Evolutionary conservation across 441 rosid genomes (phyloP).

Genomic region (Omphalea diandra): DNA sequence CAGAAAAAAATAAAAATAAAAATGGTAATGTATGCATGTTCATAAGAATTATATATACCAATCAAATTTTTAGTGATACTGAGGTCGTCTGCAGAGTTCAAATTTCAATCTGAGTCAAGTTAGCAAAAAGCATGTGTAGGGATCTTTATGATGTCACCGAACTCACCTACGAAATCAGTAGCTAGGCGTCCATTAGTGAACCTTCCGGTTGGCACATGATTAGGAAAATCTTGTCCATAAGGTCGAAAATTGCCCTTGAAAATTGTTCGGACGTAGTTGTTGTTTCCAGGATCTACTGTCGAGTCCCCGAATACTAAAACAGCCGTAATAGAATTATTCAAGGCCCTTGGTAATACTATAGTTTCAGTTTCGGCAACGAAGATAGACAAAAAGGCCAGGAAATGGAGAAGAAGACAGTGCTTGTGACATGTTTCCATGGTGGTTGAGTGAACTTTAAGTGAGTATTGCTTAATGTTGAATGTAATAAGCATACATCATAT

Average conservation of each 20-base stretch:
- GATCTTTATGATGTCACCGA: no score
- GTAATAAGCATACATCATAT: no score
- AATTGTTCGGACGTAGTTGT: conserved; percentile 49
- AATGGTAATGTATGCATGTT: no score
- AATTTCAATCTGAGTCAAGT: no score
- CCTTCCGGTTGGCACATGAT: conserved; percentile 66
- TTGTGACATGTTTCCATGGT: conserved; percentile 16
- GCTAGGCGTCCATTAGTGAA: conserved; percentile 69
- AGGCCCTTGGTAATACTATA: conserved; percentile 19
- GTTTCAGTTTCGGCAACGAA: conserved; percentile 22
- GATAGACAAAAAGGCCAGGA: conserved; percentile 17
- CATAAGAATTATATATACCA: no score
- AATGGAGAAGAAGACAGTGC: conserved; percentile 19
- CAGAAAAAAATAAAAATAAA: no score
- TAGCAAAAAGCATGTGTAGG: no score
- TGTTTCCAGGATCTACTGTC: conserved; percentile 83
- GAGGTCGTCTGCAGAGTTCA: no score
- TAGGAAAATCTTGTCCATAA: conserved; percentile 62
- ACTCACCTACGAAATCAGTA: conserved; percentile 65
- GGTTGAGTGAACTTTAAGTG: not conserved
- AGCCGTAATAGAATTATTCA: conserved; percentile 44
- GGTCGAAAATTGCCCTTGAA: conserved; percentile 66
- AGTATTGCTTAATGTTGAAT: not conserved
- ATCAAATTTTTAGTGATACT: no score
- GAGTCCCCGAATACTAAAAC: conserved; percentile 81